Evolutionary conservation across 169 alveolate species (phyloP).

Genomic region (Cryptosporidium xiaoi): DNA sequence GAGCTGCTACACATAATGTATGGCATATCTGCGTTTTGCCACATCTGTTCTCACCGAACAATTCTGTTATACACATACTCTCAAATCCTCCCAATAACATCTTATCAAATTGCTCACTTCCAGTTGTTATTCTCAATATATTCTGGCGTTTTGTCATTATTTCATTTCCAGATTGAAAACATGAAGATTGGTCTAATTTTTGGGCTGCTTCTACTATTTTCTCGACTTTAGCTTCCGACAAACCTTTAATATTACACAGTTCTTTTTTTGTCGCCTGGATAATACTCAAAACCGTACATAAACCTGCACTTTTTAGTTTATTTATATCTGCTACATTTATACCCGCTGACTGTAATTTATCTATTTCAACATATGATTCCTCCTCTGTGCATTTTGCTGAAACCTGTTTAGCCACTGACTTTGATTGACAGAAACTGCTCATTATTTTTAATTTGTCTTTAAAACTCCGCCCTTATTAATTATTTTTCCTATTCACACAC

Average conservation of each 20-base stretch:
- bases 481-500: neutral
- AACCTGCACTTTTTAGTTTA: constrained; percentile 91
- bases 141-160: constrained; percentile 81
- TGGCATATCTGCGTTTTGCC: constrained; percentile 88
- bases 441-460: constrained; percentile 4
- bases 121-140: constrained; percentile 84
- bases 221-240: constrained; percentile 87
- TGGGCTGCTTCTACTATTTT: constrained; percentile 85
- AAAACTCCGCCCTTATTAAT: neutral
- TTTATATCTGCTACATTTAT: constrained; percentile 91
- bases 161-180: constrained; percentile 84
- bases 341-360: constrained; percentile 89
- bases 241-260: constrained; percentile 85
- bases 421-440: constrained; percentile 72
- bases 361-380: constrained; percentile 77
- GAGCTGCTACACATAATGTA: constrained; percentile 86
- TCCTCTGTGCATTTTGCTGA: constrained; percentile 71
- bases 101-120: constrained; percentile 83
- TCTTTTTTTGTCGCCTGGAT: constrained; percentile 87
- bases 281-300: constrained; percentile 88
- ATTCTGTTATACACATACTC: constrained; percentile 88
- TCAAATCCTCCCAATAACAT: constrained; percentile 90
- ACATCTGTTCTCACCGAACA: constrained; percentile 89
- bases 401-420: constrained; percentile 70
- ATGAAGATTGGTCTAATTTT: constrained; percentile 80